Evolutionary conservation across 441 rosid genomes (phyloP), one percentile per base, ranked within the genome.

Genomic region (Sinapis alba): DNA sequence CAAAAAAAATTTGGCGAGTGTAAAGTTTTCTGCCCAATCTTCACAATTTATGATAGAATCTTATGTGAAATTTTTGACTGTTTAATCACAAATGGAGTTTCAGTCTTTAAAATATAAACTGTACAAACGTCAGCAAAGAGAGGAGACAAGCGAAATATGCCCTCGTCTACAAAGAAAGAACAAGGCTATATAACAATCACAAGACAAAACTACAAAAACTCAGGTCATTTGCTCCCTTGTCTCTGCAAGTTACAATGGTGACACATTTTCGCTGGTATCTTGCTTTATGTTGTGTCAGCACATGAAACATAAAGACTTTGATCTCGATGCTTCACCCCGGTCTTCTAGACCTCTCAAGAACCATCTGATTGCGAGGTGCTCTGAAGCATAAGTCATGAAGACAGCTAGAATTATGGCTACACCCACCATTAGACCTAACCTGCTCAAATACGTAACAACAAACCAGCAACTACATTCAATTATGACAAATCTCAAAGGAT

Each of bases 381-480:
- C 94, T 0, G 93, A 68, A 43, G 94, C 94, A 68, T 93, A 86
- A 68, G 97, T 86, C 94, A 93, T 90, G 84, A 87, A 87, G 68
- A 95, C 86, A 68, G 91, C 93, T 76, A 96, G 75, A 72, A 87
- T 45, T 28, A 93, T 73, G 77, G 90, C 97, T 79, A 89, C 94
- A 3, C 69, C 93, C 41, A 85, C 94, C 92, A 90, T 94, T 78
- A 89, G 71, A 30, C 93, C 97, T 72, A 95, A 79, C 87, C 98
- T 95, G 93, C 66, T 71, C 69, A 47, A 47, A 61, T 62, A n/a
- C 16, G 12, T 8, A 34, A 5, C 62, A 15, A 30, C 4, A 36
- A 63, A 32, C 5, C 61, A 76, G 23, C 10, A 38, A 69, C 64
- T 38, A 41, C 5, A 61, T 28, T 28, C 19, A 74, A 45, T 41